Conservation (phyloP, 495 filamentous ascomycete species). For the Aspergillus heteromorphus region DNA sequence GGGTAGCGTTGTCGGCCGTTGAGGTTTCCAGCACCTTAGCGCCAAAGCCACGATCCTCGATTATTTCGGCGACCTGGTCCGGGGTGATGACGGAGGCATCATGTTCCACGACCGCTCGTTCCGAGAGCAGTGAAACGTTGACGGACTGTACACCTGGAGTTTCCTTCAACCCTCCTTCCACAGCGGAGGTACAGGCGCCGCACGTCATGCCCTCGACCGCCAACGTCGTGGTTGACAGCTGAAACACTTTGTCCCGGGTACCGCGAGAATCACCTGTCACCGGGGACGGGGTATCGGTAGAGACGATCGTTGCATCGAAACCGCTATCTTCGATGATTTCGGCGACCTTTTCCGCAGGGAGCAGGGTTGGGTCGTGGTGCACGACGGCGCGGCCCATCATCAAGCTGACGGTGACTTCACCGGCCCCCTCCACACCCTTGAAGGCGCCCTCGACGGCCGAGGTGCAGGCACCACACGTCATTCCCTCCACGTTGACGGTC, state of each 20-base stretch:
- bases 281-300: constrained; percentile 62
- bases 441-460: constrained; percentile 83
- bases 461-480: constrained; percentile 93
- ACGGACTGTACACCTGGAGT: constrained; percentile 74
- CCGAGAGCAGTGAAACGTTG: constrained; percentile 75
- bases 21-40: constrained; percentile 64
- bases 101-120: constrained; percentile 70
- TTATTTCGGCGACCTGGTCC: constrained; percentile 75
- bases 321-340: constrained; percentile 91
- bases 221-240: constrained; percentile 67
- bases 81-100: constrained; percentile 58
- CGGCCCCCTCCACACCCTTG: constrained; percentile 69
- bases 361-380: constrained; percentile 72
- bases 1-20: constrained; percentile 11
- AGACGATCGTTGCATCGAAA: constrained; percentile 89
- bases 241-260: constrained; percentile 12
- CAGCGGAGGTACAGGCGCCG: constrained; percentile 85
- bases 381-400: constrained; percentile 90
- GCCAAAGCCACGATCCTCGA: constrained; percentile 90
- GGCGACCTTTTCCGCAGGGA: constrained; percentile 66
- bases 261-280: constrained; percentile 21
- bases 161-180: constrained; percentile 72
- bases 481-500: constrained; percentile 80
- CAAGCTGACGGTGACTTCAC: constrained; percentile 81
- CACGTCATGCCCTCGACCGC: constrained; percentile 98